Percentiles rank a stretch among this genome's conserved stretches.
phyloP scores from a whole-genome alignment of 2,329 filamentous ascomycete species.

The Xylaria sp. region DNA sequence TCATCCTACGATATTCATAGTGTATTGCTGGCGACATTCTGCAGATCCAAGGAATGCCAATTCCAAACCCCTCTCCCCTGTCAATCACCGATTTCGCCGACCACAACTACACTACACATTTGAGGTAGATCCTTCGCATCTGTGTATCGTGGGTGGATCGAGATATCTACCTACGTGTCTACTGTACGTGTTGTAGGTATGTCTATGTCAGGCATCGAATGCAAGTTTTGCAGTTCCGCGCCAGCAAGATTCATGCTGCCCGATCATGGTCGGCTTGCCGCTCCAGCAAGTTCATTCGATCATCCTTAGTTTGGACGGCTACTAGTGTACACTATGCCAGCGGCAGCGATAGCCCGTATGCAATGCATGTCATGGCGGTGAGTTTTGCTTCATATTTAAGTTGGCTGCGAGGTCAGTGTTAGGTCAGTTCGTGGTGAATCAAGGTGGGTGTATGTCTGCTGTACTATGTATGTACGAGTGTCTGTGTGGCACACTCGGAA shows the following conservation, averaged over 20 bases:
- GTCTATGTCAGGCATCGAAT: slow-evolving; percentile 36
- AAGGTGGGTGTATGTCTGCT: slow-evolving; percentile 12
- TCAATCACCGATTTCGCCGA: slow-evolving; percentile 31
- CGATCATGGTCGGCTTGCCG: slow-evolving; percentile 28
- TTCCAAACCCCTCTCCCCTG: not conserved
- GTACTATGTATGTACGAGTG: slow-evolving; percentile 6
- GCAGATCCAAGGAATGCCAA: slow-evolving; percentile 21
- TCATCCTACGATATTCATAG: slow-evolving; percentile 20
- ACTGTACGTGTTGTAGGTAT: slow-evolving; percentile 14
- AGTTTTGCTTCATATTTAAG: slow-evolving; percentile 30
- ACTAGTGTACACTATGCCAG: slow-evolving; percentile 14
- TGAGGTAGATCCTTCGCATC: slow-evolving; percentile 7
- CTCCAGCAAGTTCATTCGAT: slow-evolving; percentile 30
- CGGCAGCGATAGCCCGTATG: slow-evolving; percentile 28
- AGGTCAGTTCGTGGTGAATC: slow-evolving; percentile 29
- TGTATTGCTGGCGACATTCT: slow-evolving; percentile 29
- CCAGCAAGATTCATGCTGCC: slow-evolving; percentile 27
- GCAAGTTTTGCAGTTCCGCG: slow-evolving; percentile 25
- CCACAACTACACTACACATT: slow-evolving; percentile 7
- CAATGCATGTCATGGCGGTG: slow-evolving; percentile 38
- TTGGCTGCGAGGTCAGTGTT: slow-evolving; percentile 21
- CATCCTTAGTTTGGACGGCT: slow-evolving; percentile 20
- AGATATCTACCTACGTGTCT: slow-evolving; percentile 33
- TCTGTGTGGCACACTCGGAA: slow-evolving; percentile 27
- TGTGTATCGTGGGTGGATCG: slow-evolving; percentile 18